phyloP scores from a whole-genome alignment of 106 monocot species.

The Phalaenopsis aphrodite region DNA sequence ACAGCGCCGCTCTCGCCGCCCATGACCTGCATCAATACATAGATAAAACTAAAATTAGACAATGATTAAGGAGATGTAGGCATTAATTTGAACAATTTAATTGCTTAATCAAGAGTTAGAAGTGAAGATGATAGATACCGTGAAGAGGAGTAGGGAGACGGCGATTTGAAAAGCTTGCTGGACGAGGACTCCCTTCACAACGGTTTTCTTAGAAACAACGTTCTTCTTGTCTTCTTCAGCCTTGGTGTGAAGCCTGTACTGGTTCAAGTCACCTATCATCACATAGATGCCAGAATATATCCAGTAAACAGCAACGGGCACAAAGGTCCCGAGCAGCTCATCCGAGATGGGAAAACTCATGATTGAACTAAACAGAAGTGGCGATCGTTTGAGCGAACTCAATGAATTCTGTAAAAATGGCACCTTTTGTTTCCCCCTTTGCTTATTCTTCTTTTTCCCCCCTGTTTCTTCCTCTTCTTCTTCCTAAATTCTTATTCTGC shows the following conservation, averaged over 20 bases:
- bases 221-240: slow-evolving; percentile 52
- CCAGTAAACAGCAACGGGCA: slow-evolving; percentile 68
- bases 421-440: too few relatives aligned
- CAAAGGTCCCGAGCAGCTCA: slow-evolving; percentile 53
- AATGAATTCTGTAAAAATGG: not conserved
- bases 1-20: too few relatives aligned
- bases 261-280: slow-evolving; percentile 27
- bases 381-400: not conserved
- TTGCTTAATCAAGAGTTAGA: too few relatives aligned
- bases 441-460: too few relatives aligned
- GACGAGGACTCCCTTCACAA: slow-evolving; percentile 62
- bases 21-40: too few relatives aligned
- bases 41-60: too few relatives aligned
- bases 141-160: slow-evolving; percentile 42
- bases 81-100: too few relatives aligned
- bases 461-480: too few relatives aligned
- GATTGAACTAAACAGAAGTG: not conserved
- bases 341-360: slow-evolving; percentile 25
- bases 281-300: slow-evolving; percentile 60
- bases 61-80: too few relatives aligned
- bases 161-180: slow-evolving; percentile 53
- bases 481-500: too few relatives aligned
- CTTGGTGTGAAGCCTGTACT: slow-evolving; percentile 50
- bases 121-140: slow-evolving; percentile 5
- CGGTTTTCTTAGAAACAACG: slow-evolving; percentile 33